Evolutionary conservation across 2,329 filamentous ascomycete genomes (phyloP).

Genomic region (Botrytis deweyae): DNA sequence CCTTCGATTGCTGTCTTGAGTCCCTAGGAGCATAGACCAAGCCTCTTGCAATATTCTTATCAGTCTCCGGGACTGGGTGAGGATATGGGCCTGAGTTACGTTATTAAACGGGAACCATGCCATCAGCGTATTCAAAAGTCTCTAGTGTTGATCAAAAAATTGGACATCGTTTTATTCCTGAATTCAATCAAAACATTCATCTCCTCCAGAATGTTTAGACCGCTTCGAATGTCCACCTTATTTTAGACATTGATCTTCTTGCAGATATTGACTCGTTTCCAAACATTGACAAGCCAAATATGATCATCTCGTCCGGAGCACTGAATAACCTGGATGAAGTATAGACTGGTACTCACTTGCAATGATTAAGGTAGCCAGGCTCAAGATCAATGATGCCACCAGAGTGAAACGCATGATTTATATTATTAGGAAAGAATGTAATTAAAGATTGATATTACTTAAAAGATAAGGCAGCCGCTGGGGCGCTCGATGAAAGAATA

Average conservation of each 20-base stretch:
- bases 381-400: constrained; percentile 27
- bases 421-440: constrained; percentile 13
- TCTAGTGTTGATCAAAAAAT: background rate
- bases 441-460: constrained; percentile 24
- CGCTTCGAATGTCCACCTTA: background rate
- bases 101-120: constrained; percentile 26
- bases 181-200: background rate
- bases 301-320: background rate
- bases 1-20: constrained; percentile 18
- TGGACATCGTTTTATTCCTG: background rate
- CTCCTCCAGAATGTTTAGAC: background rate
- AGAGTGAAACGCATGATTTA: constrained; percentile 35
- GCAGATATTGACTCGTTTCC: background rate
- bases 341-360: constrained; percentile 29
- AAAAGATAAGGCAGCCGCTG: constrained; percentile 35
- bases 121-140: background rate
- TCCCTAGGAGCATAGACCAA: constrained; percentile 29
- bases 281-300: background rate
- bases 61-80: constrained; percentile 29
- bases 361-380: constrained; percentile 30
- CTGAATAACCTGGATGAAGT: background rate
- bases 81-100: constrained; percentile 28
- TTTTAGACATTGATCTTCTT: background rate
- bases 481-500: constrained; percentile 38
- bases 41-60: constrained; percentile 29